These are phyloP conservation scores for Naganishia vaughanmartiniae DNA, from an alignment of 768 basidiomycete species.

Conservation along the genomic window DNA sequence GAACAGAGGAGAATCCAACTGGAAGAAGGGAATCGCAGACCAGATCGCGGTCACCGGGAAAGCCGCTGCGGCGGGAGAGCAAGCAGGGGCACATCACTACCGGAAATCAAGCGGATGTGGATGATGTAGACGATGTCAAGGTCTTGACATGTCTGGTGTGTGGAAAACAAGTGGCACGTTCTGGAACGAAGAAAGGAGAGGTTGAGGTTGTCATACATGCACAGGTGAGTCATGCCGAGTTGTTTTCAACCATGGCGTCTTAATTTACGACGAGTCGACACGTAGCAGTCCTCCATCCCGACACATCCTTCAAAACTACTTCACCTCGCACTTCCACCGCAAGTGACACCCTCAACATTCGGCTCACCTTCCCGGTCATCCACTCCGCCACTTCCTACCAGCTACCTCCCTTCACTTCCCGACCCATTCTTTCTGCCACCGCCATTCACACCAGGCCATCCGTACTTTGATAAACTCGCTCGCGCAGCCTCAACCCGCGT, in stretches of 20 bases:
- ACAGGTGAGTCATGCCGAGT: background rate
- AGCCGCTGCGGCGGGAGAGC: background rate
- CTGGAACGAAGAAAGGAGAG: background rate
- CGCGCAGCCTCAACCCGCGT: constrained; percentile 39
- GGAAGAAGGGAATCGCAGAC: background rate
- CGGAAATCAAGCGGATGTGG: background rate
- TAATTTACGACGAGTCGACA: background rate
- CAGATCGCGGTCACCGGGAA: background rate
- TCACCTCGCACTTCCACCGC: constrained; percentile 1
- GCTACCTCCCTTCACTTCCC: constrained; percentile 34
- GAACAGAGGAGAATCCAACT: background rate
- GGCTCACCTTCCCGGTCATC: constrained; percentile 25
- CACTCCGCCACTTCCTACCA: background rate
- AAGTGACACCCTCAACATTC: constrained; percentile 15
- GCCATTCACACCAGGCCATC: constrained; percentile 49
- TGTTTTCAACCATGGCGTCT: too few relatives aligned
- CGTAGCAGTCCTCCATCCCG: background rate
- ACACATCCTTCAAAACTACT: background rate
- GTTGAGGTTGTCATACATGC: background rate
- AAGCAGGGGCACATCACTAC: background rate
- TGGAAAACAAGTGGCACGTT: background rate
- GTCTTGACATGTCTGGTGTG: constrained; percentile 14
- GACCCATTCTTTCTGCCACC: constrained; percentile 53
- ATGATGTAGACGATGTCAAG: background rate
- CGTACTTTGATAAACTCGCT: constrained; percentile 43